Evolutionary conservation across 768 basidiomycete species (phyloP).

Genomic region (Kwoniella bestiolae): DNA sequence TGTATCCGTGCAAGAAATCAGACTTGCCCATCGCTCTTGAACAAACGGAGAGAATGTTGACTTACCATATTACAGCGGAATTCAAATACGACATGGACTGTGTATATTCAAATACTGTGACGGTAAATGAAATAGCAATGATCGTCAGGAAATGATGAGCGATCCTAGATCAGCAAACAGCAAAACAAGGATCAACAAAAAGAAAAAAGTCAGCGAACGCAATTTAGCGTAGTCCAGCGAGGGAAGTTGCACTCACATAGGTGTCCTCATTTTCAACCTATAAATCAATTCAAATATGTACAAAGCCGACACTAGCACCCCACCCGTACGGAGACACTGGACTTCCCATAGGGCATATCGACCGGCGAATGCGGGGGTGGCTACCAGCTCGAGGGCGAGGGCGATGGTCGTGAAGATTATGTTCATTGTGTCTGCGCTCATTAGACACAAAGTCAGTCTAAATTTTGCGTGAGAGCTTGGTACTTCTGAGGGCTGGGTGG

Average conservation of each 20-base stretch:
- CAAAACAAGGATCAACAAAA: neutral
- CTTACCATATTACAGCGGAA: conserved; percentile 39
- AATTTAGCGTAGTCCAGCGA: too few relatives aligned
- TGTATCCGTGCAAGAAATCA: neutral
- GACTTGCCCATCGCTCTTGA: too few relatives aligned
- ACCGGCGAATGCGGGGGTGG: conserved; percentile 26
- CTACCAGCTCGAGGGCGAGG: conserved; percentile 34
- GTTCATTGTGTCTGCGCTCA: conserved; percentile 41
- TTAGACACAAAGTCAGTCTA: too few relatives aligned
- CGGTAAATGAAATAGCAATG: conserved; percentile 37
- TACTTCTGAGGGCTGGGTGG: neutral
- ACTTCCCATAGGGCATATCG: conserved; percentile 29
- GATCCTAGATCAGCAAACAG: conserved; percentile 19
- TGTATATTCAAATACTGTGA: conserved; percentile 42
- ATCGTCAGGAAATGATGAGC: conserved; percentile 45
- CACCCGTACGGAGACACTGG: conserved; percentile 25
- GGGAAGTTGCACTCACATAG: conserved; percentile 29
- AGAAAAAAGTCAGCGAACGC: neutral
- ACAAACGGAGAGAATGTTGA: too few relatives aligned
- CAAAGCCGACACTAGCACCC: conserved; percentile 26
- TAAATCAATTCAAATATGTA: conserved; percentile 45
- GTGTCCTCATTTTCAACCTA: conserved; percentile 39
- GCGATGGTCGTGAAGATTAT: conserved; percentile 38
- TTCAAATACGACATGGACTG: conserved; percentile 27
- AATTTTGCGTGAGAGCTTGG: too few relatives aligned